Conservation (phyloP, 495 filamentous ascomycete genomes). For the Annulohypoxylon stygium region DNA sequence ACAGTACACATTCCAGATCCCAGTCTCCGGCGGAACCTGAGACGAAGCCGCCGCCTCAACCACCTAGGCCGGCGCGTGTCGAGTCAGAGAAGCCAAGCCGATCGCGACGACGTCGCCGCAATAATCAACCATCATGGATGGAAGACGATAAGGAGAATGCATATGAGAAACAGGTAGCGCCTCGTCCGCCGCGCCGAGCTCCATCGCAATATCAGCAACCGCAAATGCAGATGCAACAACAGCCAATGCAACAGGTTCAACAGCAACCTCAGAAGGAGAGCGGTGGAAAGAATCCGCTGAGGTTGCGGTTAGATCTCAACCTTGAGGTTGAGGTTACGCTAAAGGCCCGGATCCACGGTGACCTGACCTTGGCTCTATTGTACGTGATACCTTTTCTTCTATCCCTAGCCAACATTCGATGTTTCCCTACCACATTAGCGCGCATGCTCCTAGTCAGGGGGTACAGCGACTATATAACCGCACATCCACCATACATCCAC, state of each 20-base stretch:
- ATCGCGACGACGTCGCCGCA: slow-evolving; percentile 47
- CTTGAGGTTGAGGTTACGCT: slow-evolving; percentile 90
- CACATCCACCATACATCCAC: not conserved
- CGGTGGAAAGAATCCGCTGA: slow-evolving; percentile 74
- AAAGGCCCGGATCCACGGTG: slow-evolving; percentile 93
- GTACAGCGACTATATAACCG: not conserved
- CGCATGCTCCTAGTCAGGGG: slow-evolving; percentile 7
- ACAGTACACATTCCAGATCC: slow-evolving; percentile 1
- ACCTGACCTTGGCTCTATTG: slow-evolving; percentile 87
- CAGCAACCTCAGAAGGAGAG: slow-evolving; percentile 53
- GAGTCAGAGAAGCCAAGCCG: slow-evolving; percentile 48
- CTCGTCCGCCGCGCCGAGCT: slow-evolving; percentile 54
- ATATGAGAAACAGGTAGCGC: slow-evolving; percentile 46
- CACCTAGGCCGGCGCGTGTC: slow-evolving; percentile 36
- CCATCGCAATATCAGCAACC: slow-evolving; percentile 59
- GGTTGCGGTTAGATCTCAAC: slow-evolving; percentile 84
- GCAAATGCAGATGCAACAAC: slow-evolving; percentile 53
- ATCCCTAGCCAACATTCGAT: slow-evolving; percentile 10
- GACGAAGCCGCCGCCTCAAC: slow-evolving; percentile 31
- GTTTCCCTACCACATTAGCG: slow-evolving; percentile 15
- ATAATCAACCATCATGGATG: slow-evolving; percentile 49
- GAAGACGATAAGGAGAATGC: slow-evolving; percentile 45
- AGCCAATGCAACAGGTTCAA: slow-evolving; percentile 61
- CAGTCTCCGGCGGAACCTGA: slow-evolving; percentile 7
- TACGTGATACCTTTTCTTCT: slow-evolving; percentile 59